phyloP scores from a whole-genome alignment of 495 filamentous ascomycete genomes.

The Glarea lozoyensis region DNA sequence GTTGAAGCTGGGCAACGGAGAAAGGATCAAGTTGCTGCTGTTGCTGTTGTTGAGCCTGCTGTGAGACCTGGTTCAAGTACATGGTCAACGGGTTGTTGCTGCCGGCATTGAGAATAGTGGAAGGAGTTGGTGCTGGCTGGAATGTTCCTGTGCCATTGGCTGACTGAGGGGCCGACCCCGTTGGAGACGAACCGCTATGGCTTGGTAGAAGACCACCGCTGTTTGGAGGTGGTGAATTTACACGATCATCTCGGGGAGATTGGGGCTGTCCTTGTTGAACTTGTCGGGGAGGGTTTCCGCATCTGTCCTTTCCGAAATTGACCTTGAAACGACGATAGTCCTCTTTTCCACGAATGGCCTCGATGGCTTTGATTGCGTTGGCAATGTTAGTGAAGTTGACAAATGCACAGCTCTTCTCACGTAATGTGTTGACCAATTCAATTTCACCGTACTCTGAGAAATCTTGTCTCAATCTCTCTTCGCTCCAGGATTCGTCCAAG shows the following conservation, averaged over 20 bases:
- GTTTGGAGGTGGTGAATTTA: constrained; percentile 55
- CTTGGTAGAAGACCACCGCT: constrained; percentile 27
- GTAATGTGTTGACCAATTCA: constrained; percentile 89
- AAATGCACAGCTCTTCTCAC: constrained; percentile 98
- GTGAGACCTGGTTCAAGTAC: constrained; percentile 80
- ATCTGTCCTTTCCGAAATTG: constrained; percentile 98
- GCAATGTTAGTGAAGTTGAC: constrained; percentile 99
- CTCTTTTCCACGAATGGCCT: constrained; percentile 86
- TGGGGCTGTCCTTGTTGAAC: constrained; percentile 40
- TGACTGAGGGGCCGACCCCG: constrained; percentile 25
- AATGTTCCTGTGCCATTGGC: constrained; percentile 20
- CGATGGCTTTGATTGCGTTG: constrained; percentile 98
- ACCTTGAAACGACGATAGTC: constrained; percentile 98
- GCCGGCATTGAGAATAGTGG: constrained; percentile 67
- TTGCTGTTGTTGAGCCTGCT: constrained; percentile 60
- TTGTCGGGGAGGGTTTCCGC: constrained; percentile 92
- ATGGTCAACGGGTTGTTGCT: constrained; percentile 87
- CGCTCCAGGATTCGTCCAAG: constrained; percentile 91
- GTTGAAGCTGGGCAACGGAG: constrained; percentile 42
- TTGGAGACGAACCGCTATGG: constrained; percentile 55
- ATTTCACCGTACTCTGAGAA: constrained; percentile 98
- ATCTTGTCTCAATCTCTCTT: constrained; percentile 91
- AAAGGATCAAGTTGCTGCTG: constrained; percentile 44
- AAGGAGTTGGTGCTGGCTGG: constrained; percentile 39
- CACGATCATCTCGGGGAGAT: constrained; percentile 43